A percentile compares a stretch with the other conserved stretches of the same genome.
Evolutionary conservation across 1,139 yeast genomes (phyloP).

Genomic region (Pichia sorboxylosa): DNA sequence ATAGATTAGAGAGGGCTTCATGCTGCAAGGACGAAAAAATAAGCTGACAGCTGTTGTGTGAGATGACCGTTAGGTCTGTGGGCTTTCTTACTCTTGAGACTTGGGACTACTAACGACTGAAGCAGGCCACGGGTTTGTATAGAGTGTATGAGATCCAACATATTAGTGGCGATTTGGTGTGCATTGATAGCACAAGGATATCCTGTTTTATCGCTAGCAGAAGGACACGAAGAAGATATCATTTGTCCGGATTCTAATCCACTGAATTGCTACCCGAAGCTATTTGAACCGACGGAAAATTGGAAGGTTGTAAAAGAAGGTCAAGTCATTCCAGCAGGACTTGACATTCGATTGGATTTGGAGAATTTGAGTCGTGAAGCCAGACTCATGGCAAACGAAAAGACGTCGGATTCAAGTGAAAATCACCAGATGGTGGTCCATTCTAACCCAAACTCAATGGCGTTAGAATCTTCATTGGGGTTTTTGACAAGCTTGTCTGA

Average conservation of each 20-base stretch:
- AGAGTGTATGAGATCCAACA: too few species aligned
- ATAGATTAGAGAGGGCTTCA: too few species aligned
- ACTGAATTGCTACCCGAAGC: slow-evolving; percentile 48
- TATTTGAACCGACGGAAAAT: slow-evolving; percentile 48
- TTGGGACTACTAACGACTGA: too few species aligned
- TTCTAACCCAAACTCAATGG: slow-evolving; percentile 1
- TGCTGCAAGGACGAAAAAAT: too few species aligned
- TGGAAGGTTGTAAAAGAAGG: slow-evolving; percentile 64
- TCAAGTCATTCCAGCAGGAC: slow-evolving; percentile 65
- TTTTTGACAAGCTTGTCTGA: slow-evolving; percentile 4
- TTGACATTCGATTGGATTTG: slow-evolving; percentile 60
- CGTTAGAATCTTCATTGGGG: slow-evolving; percentile 4
- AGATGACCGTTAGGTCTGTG: too few species aligned
- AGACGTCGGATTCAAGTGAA: slow-evolving; percentile 1
- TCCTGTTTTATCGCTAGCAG: slow-evolving; percentile 9
- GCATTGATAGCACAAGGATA: too few species aligned
- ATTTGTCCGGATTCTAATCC: slow-evolving; percentile 38
- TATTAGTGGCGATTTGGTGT: too few species aligned
- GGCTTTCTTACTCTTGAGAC: too few species aligned
- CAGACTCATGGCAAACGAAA: slow-evolving; percentile 27
- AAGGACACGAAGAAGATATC: slow-evolving; percentile 13
- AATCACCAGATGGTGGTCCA: slow-evolving; percentile 10
- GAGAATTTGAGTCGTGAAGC: slow-evolving; percentile 65
- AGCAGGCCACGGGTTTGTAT: too few species aligned
- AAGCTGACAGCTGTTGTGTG: too few species aligned